Percentiles rank a stretch among this genome's conserved stretches.
These are phyloP conservation scores for Vanrija humicola DNA, from an alignment of 1,284 basidiomycete genomes.

Conservation along the genomic window DNA sequence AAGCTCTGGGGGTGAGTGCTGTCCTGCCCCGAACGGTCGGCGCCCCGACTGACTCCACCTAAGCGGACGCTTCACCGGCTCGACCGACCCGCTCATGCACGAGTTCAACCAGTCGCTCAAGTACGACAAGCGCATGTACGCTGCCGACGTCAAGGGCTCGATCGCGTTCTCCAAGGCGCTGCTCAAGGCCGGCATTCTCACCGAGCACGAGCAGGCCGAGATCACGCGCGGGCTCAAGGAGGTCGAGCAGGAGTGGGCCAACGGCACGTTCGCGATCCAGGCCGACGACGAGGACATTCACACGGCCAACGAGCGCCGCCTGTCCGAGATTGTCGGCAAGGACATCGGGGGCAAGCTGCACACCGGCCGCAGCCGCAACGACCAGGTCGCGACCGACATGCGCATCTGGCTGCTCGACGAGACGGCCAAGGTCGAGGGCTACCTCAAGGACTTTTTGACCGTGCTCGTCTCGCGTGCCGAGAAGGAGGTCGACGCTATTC, in stretches of 20 bases:
- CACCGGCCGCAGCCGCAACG: slow-evolving; percentile 92
- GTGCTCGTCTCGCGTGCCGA: slow-evolving; percentile 89
- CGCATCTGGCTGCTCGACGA: slow-evolving; percentile 89
- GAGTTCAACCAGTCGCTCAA: slow-evolving; percentile 91
- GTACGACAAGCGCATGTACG: slow-evolving; percentile 92
- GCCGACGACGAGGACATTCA: slow-evolving; percentile 97
- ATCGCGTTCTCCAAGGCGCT: slow-evolving; percentile 93
- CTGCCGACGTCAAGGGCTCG: slow-evolving; percentile 86
- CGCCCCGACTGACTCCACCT: too few relatives aligned
- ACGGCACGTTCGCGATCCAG: slow-evolving; percentile 67
- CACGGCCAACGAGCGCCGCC: slow-evolving; percentile 94
- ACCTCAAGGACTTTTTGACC: slow-evolving; percentile 71
- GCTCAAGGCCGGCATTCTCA: slow-evolving; percentile 72
- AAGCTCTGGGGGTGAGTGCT: slow-evolving; percentile 47
- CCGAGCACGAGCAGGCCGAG: slow-evolving; percentile 64
- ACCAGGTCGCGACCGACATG: slow-evolving; percentile 98
- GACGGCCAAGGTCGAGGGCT: slow-evolving; percentile 65
- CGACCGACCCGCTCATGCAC: slow-evolving; percentile 78
- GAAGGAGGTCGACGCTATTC: slow-evolving; percentile 81
- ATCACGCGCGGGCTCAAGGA: slow-evolving; percentile 73
- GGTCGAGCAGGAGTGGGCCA: slow-evolving; percentile 82
- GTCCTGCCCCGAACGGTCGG: too few relatives aligned
- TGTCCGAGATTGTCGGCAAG: slow-evolving; percentile 88
- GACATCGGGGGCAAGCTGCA: slow-evolving; percentile 84
- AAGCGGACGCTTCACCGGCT: slow-evolving; percentile 19